Evolutionary conservation across 805 yeast species (phyloP).

Genomic region (Ogataea chonburiensis): DNA sequence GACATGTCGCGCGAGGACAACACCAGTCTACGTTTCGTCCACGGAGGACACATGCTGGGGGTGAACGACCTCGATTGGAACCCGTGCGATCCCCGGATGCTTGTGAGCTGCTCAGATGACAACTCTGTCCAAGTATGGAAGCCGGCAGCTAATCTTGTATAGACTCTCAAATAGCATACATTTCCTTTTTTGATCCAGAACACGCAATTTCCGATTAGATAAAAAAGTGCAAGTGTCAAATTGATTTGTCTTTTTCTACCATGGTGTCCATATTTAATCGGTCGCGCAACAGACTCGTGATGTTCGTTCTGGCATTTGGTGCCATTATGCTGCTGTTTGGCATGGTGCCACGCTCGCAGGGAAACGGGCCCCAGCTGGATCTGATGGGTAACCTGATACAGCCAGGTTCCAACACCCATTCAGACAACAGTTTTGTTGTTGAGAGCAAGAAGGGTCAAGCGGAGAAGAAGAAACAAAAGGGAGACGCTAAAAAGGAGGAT

Average conservation of each 20-base stretch:
- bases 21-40: slow-evolving; percentile 51
- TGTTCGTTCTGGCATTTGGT: slow-evolving; percentile 9
- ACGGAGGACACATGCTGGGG: slow-evolving; percentile 86
- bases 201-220: slow-evolving; percentile 7
- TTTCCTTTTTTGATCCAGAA: slow-evolving; percentile 2
- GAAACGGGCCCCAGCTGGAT: not conserved
- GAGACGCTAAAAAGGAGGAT: slow-evolving; percentile 3
- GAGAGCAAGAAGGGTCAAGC: not conserved
- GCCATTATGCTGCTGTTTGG: slow-evolving; percentile 7
- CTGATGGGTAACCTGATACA: slow-evolving; percentile 2
- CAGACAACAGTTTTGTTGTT: not conserved
- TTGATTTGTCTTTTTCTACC: not conserved
- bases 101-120: slow-evolving; percentile 80
- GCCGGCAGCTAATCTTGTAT: slow-evolving; percentile 41
- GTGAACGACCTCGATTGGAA: slow-evolving; percentile 87
- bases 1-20: slow-evolving; percentile 40
- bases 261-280: slow-evolving; percentile 9
- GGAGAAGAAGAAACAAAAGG: not conserved
- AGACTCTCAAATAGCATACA: slow-evolving; percentile 1
- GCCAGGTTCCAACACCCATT: slow-evolving; percentile 6
- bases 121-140: slow-evolving; percentile 87
- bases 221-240: too few species aligned
- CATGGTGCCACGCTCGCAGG: slow-evolving; percentile 10
- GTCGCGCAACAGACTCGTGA: slow-evolving; percentile 2
- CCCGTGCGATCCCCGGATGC: slow-evolving; percentile 62